phyloP scores from a whole-genome alignment of 306 rosid genomes.

The Vigna reflexopilosa region DNA sequence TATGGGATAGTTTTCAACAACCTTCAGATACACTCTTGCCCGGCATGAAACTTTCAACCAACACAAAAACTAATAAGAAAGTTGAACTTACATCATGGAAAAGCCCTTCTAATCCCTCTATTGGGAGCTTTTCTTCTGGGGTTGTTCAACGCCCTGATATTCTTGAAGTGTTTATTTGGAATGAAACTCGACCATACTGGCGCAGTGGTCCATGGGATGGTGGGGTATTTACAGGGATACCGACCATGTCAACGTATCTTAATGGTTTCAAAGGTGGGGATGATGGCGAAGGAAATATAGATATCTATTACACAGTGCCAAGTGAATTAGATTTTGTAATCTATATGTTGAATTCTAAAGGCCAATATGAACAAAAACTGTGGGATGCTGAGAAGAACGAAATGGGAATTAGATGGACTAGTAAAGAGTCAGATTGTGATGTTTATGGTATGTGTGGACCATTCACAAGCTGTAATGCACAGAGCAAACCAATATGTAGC shows the following conservation, averaged over 20 bases:
- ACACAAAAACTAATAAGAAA: slow-evolving; percentile 12
- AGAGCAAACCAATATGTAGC: slow-evolving; percentile 43
- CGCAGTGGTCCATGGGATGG: slow-evolving; percentile 45
- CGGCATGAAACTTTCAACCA: slow-evolving; percentile 24
- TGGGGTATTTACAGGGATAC: neutral
- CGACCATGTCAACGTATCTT: neutral
- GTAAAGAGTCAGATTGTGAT: slow-evolving; percentile 35
- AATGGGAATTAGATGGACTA: slow-evolving; percentile 5
- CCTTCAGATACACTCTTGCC: slow-evolving; percentile 44
- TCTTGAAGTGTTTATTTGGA: slow-evolving; percentile 42
- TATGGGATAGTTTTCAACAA: slow-evolving; percentile 54
- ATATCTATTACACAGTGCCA: neutral
- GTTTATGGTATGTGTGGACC: slow-evolving; percentile 47
- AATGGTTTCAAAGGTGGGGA: neutral
- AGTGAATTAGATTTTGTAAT: neutral
- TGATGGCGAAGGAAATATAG: neutral
- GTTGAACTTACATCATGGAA: slow-evolving; percentile 38
- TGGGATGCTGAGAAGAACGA: slow-evolving; percentile 36
- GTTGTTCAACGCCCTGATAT: neutral
- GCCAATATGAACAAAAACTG: neutral
- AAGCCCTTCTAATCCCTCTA: slow-evolving; percentile 48
- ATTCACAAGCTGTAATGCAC: slow-evolving; percentile 48
- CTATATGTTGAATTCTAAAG: slow-evolving; percentile 8
- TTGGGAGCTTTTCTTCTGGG: slow-evolving; percentile 39
- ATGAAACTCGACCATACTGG: slow-evolving; percentile 35